Evolutionary conservation across 768 basidiomycete genomes (phyloP).

Genomic region (Collybia sp.): DNA sequence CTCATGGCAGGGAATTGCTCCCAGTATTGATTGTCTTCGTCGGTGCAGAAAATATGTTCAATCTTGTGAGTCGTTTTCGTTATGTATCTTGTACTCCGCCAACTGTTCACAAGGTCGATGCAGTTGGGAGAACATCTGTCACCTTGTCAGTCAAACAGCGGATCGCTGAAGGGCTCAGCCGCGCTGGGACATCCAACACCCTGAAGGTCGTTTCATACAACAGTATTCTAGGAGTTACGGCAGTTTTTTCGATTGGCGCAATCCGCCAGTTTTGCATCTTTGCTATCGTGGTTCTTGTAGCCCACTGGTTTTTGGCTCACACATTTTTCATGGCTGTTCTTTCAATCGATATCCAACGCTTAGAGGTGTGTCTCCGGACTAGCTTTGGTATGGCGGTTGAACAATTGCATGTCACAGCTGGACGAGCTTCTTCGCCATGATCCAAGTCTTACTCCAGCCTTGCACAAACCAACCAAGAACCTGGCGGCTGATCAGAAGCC

Average conservation of each 20-base stretch:
- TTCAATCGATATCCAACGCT: constrained; percentile 91
- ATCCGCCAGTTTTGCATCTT: constrained; percentile 93
- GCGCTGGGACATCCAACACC: constrained; percentile 88
- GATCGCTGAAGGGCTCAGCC: constrained; percentile 85
- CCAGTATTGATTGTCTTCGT: constrained; percentile 94
- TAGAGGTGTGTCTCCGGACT: constrained; percentile 54
- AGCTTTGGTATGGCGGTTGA: constrained; percentile 1
- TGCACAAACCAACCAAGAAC: constrained; percentile 22
- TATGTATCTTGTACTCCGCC: constrained; percentile 21
- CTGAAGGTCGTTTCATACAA: constrained; percentile 90
- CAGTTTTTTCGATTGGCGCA: constrained; percentile 69
- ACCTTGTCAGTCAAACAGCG: constrained; percentile 86
- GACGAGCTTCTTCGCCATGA: constrained; percentile 83
- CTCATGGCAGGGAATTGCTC: constrained; percentile 63
- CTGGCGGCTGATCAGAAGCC: constrained; percentile 23
- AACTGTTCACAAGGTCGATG: constrained; percentile 59
- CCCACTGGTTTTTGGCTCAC: constrained; percentile 96
- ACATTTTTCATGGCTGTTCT: constrained; percentile 94
- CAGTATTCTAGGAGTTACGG: constrained; percentile 69
- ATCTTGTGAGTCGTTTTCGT: constrained; percentile 52
- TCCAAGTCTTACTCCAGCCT: constrained; percentile 44
- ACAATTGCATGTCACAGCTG: constrained; percentile 40
- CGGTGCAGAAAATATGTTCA: constrained; percentile 97
- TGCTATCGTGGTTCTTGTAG: constrained; percentile 89
- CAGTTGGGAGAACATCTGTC: constrained; percentile 81